phyloP scores from a whole-genome alignment of 495 filamentous ascomycete genomes.

The Clavariopsis aquatica region DNA sequence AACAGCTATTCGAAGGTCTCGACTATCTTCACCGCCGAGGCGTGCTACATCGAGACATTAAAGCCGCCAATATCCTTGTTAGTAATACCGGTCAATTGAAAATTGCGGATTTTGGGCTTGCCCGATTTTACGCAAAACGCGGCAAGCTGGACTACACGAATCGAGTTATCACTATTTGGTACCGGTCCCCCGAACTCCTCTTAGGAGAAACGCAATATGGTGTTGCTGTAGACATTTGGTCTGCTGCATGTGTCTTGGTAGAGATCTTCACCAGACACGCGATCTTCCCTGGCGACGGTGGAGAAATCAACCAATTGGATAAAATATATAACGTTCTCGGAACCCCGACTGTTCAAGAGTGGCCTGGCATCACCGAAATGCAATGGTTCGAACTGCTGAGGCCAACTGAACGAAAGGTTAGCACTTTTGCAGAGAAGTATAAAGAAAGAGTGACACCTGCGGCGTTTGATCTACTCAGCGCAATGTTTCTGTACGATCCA shows the following conservation, averaged over 20 bases:
- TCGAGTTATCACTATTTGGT: conserved; percentile 98
- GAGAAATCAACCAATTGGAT: conserved; percentile 92
- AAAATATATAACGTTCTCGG: conserved; percentile 94
- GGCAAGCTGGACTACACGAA: conserved; percentile 97
- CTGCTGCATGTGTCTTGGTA: conserved; percentile 92
- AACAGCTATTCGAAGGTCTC: conserved; percentile 91
- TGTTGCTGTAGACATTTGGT: conserved; percentile 95
- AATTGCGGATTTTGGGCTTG: conserved; percentile 93
- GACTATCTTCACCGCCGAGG: conserved; percentile 92
- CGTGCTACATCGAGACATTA: conserved; percentile 85
- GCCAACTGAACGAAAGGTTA: conserved; percentile 70
- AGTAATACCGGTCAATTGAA: conserved; percentile 86
- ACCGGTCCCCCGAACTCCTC: conserved; percentile 89
- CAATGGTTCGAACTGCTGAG: conserved; percentile 93
- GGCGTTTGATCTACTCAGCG: conserved; percentile 76
- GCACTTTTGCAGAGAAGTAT: conserved; percentile 82
- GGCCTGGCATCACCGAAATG: conserved; percentile 87
- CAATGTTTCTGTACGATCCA: conserved; percentile 88
- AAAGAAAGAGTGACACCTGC: conserved; percentile 63
- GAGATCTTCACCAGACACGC: conserved; percentile 96
- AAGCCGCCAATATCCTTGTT: conserved; percentile 78
- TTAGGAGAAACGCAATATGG: conserved; percentile 94
- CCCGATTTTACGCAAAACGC: conserved; percentile 94
- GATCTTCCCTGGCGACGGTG: conserved; percentile 92
- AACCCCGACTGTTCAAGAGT: conserved; percentile 78